Conservation (phyloP, 176 grass and related monocot genomes). For the Zoysia japonica region DNA sequence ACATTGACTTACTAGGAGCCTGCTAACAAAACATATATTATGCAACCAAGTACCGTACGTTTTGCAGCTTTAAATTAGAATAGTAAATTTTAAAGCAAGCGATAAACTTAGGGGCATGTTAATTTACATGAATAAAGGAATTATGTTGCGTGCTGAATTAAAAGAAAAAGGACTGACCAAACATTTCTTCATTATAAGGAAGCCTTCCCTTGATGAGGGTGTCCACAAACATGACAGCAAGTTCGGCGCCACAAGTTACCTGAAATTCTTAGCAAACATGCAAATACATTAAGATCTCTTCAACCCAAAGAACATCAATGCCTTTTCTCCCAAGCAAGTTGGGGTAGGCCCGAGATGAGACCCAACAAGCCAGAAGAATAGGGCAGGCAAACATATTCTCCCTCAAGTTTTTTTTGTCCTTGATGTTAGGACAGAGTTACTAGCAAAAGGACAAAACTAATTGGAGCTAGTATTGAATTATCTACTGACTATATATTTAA, state of each 20-base stretch:
- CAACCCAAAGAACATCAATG: constrained; percentile 30
- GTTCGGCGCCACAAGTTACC: constrained; percentile 88
- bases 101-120: constrained; percentile 1
- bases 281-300: constrained; percentile 3
- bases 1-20: constrained; percentile 1
- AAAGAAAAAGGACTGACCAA: constrained; percentile 60
- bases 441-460: too few relatives aligned
- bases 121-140: neutral
- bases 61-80: neutral
- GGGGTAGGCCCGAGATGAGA: neutral
- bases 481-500: neutral
- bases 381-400: neutral
- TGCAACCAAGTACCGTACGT: neutral
- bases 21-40: constrained; percentile 1
- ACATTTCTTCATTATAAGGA: constrained; percentile 67
- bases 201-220: constrained; percentile 62
- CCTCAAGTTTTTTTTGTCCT: too few relatives aligned
- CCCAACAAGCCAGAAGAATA: neutral
- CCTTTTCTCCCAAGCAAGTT: neutral
- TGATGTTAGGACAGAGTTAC: too few relatives aligned
- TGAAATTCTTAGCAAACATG: constrained; percentile 53
- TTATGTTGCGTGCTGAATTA: constrained; percentile 1
- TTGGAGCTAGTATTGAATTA: neutral
- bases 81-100: constrained; percentile 2
- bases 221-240: constrained; percentile 71